phyloP scores from a whole-genome alignment of 192 early-diverging fungal species.

The Haplosporangium gracile region DNA sequence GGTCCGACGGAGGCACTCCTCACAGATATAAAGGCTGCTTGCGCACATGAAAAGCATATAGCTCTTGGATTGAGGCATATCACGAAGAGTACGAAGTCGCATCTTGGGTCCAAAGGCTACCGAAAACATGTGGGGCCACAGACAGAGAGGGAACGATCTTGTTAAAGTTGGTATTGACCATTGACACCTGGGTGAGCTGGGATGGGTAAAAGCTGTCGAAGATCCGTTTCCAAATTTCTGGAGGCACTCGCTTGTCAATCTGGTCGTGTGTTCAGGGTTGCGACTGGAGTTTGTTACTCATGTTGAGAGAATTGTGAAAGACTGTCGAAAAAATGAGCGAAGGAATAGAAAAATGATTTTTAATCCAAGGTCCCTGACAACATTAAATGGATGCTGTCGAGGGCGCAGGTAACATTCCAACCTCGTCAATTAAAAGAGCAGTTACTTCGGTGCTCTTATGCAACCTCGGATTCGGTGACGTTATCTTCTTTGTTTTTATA shows the following conservation, averaged over 20 bases:
- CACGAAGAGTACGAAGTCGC: background rate
- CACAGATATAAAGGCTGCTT: constrained; percentile 1
- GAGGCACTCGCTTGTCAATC: constrained; percentile 7
- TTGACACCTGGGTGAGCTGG: background rate
- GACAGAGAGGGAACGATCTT: background rate
- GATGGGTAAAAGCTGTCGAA: background rate
- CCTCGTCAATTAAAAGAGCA: too few relatives aligned
- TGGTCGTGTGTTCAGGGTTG: background rate
- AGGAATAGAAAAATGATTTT: too few relatives aligned
- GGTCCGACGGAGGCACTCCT: background rate
- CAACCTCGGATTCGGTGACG: too few relatives aligned
- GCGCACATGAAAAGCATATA: background rate
- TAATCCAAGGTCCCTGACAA: too few relatives aligned
- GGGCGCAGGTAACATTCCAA: too few relatives aligned
- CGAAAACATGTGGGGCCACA: too few relatives aligned
- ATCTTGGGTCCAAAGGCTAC: background rate
- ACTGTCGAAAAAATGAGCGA: too few relatives aligned
- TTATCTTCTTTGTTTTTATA: too few relatives aligned
- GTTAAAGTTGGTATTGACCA: constrained; percentile 2
- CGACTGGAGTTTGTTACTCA: background rate
- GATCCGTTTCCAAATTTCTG: constrained; percentile 7
- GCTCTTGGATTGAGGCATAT: background rate
- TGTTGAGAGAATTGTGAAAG: too few relatives aligned
- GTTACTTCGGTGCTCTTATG: too few relatives aligned
- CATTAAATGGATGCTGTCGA: too few relatives aligned